Evolutionary conservation across 371 early-diverging fungal genomes (phyloP).

Genomic region (Mucor mucedo): DNA sequence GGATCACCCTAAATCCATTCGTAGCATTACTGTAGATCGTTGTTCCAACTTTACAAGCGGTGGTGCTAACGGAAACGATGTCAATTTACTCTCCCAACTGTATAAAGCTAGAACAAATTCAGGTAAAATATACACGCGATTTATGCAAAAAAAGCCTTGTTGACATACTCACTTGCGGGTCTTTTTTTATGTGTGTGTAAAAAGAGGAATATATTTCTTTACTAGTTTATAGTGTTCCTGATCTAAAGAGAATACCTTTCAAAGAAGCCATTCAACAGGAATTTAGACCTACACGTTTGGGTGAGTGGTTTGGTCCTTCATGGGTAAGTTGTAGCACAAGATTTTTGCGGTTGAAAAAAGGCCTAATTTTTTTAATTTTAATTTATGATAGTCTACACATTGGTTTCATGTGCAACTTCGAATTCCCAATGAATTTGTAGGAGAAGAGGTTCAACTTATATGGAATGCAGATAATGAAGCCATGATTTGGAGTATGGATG

Average conservation of each 20-base stretch:
- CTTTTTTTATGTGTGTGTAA: background rate
- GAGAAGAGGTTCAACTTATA: slow-evolving; percentile 74
- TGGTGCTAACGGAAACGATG: slow-evolving; percentile 54
- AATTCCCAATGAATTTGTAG: slow-evolving; percentile 78
- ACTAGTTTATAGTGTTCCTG: slow-evolving; percentile 79
- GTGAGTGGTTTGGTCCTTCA: slow-evolving; percentile 84
- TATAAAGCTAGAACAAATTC: slow-evolving; percentile 54
- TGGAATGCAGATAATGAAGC: slow-evolving; percentile 90
- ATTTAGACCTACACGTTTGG: slow-evolving; percentile 69
- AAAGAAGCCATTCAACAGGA: slow-evolving; percentile 78
- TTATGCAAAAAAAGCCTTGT: background rate
- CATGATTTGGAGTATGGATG: slow-evolving; percentile 85
- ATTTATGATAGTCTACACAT: slow-evolving; percentile 73
- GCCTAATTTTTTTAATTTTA: background rate
- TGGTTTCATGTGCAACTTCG: slow-evolving; percentile 81
- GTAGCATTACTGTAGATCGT: slow-evolving; percentile 53
- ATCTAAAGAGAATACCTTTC: slow-evolving; percentile 82
- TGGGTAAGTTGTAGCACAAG: slow-evolving; percentile 59
- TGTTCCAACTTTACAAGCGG: slow-evolving; percentile 54
- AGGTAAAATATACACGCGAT: slow-evolving; percentile 13
- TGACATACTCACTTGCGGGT: background rate
- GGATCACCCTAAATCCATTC: slow-evolving; percentile 46
- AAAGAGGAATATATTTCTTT: slow-evolving; percentile 53
- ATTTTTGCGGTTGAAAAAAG: background rate
- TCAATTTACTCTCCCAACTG: slow-evolving; percentile 52